Base-by-base conservation (phyloP, 2,329 filamentous ascomycete genomes). In the Colletotrichum coccodes region DNA sequence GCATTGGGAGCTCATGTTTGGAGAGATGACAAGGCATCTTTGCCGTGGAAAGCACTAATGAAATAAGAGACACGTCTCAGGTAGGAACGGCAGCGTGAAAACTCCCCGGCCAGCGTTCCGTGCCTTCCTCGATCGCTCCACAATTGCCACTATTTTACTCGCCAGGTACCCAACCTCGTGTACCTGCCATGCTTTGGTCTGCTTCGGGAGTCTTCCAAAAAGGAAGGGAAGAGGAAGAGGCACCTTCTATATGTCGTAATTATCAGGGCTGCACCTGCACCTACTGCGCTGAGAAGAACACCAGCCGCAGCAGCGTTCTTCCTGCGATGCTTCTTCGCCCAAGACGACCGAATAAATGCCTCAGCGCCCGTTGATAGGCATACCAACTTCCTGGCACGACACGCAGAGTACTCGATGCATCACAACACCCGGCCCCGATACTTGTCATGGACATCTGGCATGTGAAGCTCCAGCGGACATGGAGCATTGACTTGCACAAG, bases 401-500 rank as follows among this genome's bases (percentile, higher is more conserved):
- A n/a, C 9, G n/a, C 30, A 28, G 21, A 16, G 18, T 16, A 30
- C 8, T n/a, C 32, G 42, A 53, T 30, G 36, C n/a, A 34, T 54
- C 47, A 53, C n/a, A 14, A n/a, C 21, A 16, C n/a, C 34, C 32
- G 12, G n/a, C 12, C 21, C 46, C 23, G 34, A 9, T 28, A 4
- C 11, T 52, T 36, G 30, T 54, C 18, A 1, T 47, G 4, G 14
- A 32, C 18, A 47, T 7, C 40, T 68, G 42, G 36, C 52, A 53
- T 58, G 52, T 64, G 64, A 68, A 64, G 64, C 28, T 34, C 44
- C 46, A 38, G n/a, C 54, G 28, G 21, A 11, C 52, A 46, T 53
- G 64, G 60, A 64, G 30, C 53, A 23, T 16, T 12, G 56, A 36
- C 14, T 34, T 32, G 40, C 21, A 52, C 28, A 16, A 11, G n/a